Conservation (phyloP, 2,329 filamentous ascomycete species). For the Nemania sp. region DNA sequence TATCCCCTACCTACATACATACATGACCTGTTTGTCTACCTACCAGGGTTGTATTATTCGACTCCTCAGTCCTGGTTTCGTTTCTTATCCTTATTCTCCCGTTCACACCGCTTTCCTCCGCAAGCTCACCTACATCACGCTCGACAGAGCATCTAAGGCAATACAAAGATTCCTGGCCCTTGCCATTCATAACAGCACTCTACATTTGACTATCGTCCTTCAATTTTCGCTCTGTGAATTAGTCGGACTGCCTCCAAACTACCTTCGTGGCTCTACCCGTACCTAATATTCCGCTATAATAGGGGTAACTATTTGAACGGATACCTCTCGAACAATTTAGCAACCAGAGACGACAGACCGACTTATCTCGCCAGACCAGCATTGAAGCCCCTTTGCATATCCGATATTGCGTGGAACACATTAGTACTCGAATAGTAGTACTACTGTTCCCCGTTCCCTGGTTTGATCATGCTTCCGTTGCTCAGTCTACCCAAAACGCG, state of each 20-base stretch:
- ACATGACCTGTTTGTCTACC: slow-evolving; percentile 18
- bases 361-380: neutral
- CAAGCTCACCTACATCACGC: neutral
- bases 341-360: neutral
- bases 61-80: neutral
- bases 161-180: neutral
- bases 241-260: neutral
- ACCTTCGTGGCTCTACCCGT: neutral
- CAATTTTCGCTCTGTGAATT: neutral
- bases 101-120: neutral
- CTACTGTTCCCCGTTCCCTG: slow-evolving; percentile 7
- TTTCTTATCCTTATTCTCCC: neutral
- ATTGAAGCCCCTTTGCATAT: neutral
- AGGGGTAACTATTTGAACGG: neutral
- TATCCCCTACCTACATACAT: slow-evolving; percentile 21
- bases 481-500: too few species aligned
- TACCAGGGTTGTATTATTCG: slow-evolving; percentile 16
- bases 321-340: neutral
- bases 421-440: neutral
- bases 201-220: neutral
- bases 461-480: slow-evolving; percentile 35
- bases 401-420: neutral
- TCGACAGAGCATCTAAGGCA: neutral
- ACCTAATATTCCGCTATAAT: neutral
- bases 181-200: neutral